These are phyloP conservation scores for Aspergillus candidus DNA, from an alignment of 2,329 filamentous ascomycete genomes.

Conservation along the genomic window DNA sequence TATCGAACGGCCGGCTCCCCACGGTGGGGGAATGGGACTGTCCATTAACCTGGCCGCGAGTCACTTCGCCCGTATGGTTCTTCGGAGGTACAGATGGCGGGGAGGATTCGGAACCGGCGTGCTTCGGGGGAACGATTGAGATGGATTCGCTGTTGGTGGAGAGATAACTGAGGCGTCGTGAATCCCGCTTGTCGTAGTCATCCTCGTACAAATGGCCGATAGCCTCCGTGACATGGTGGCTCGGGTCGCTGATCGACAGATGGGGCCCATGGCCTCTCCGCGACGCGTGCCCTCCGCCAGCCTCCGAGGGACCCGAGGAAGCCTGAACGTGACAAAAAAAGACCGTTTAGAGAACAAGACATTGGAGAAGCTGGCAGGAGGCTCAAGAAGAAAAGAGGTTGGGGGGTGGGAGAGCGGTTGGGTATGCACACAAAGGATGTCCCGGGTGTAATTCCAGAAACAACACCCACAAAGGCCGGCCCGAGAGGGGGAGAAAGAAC, in stretches of 20 bases:
- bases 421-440: neutral
- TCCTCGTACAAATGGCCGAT: constrained; percentile 88
- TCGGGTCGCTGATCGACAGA: constrained; percentile 75
- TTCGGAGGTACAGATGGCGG: constrained; percentile 23
- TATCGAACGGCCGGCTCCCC: constrained; percentile 28
- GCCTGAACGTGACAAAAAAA: constrained; percentile 26
- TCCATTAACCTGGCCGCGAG: constrained; percentile 27
- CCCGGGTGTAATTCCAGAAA: neutral
- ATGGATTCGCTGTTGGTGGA: constrained; percentile 44
- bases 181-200: constrained; percentile 56
- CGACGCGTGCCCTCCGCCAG: constrained; percentile 44
- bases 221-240: constrained; percentile 88
- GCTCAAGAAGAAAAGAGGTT: neutral
- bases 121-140: constrained; percentile 32
- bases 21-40: constrained; percentile 21
- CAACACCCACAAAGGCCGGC: constrained; percentile 2
- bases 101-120: constrained; percentile 23
- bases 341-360: constrained; percentile 6
- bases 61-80: constrained; percentile 31
- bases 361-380: neutral
- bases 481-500: constrained; percentile 6
- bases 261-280: constrained; percentile 55
- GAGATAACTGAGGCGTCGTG: constrained; percentile 70
- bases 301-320: constrained; percentile 36
- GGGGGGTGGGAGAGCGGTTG: neutral